Evolutionary conservation across 306 rosid genomes (phyloP).

Genomic region (Cucurbita moschata): DNA sequence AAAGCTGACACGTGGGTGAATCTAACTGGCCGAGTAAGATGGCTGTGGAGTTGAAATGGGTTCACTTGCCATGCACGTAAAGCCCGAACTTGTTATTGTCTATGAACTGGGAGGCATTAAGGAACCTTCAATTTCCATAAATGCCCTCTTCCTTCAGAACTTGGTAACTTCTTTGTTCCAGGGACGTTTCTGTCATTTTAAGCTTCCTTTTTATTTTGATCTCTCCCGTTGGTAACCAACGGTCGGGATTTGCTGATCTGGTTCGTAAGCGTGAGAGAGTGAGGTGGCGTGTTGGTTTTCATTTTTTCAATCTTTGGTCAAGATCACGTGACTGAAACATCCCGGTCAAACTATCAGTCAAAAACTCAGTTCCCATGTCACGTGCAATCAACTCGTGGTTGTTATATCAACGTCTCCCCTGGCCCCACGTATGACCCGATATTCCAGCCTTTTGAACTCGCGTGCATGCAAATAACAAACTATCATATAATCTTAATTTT

Average conservation of each 20-base stretch:
- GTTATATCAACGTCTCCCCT: background rate
- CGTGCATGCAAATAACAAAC: too few species aligned
- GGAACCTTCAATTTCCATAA: conserved; percentile 30
- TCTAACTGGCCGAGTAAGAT: background rate
- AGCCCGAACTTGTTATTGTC: conserved; percentile 51
- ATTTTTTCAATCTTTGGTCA: background rate
- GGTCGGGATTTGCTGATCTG: background rate
- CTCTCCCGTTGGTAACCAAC: too few species aligned
- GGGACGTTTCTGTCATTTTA: conserved; percentile 31
- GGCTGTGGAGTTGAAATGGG: conserved; percentile 6
- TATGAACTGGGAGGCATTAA: conserved; percentile 69
- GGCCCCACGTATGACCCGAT: background rate
- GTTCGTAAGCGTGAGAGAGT: background rate
- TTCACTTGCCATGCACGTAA: conserved; percentile 91
- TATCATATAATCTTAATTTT: too few species aligned
- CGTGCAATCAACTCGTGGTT: background rate
- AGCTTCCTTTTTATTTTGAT: background rate
- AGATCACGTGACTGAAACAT: background rate
- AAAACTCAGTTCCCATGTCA: background rate
- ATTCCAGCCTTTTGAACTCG: too few species aligned
- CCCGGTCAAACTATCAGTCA: background rate
- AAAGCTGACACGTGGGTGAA: background rate
- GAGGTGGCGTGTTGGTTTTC: background rate
- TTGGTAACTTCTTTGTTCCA: background rate
- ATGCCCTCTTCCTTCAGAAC: background rate